Conservation (phyloP, 108 stramenopile genomes). For the Hondaea fermentalgiana region DNA sequence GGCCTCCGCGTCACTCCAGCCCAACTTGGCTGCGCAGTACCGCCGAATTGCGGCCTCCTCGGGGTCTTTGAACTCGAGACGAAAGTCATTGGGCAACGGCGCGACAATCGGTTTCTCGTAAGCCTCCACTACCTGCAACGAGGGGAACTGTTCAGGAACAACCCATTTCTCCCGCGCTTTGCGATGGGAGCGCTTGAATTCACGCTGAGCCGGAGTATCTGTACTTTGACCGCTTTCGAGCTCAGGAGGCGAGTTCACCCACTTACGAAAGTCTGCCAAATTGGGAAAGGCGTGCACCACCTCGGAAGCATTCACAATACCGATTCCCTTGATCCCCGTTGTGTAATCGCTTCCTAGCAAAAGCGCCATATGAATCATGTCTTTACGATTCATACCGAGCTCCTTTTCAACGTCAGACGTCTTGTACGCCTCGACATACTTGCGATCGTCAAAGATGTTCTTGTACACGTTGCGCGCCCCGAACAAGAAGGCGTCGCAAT, state of each 20-base stretch:
- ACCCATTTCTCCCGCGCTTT: neutral
- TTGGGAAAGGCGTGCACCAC: conserved; percentile 75
- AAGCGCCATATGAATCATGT: conserved; percentile 81
- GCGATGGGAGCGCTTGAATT: neutral
- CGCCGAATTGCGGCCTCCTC: neutral
- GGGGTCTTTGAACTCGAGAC: conserved; percentile 31
- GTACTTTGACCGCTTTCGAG: no score
- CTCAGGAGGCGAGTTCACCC: conserved; percentile 54
- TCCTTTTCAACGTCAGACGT: conserved; percentile 71
- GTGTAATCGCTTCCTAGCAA: conserved; percentile 95
- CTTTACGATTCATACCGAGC: conserved; percentile 66
- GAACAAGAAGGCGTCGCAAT: conserved; percentile 94
- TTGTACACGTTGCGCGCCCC: conserved; percentile 79
- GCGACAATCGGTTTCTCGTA: conserved; percentile 16
- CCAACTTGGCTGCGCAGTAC: neutral
- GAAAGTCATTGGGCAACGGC: neutral
- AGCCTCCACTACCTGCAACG: neutral
- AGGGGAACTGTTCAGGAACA: neutral
- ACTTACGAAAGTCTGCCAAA: conserved; percentile 61
- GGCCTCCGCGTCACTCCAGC: neutral
- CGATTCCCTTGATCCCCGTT: conserved; percentile 89
- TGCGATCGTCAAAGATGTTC: conserved; percentile 91
- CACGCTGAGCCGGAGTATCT: neutral
- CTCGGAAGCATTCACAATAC: conserved; percentile 98
- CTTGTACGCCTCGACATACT: conserved; percentile 84